Evolutionary conservation across 2,329 filamentous ascomycete genomes (phyloP).

Genomic region (Aspergillus brasiliensis): DNA sequence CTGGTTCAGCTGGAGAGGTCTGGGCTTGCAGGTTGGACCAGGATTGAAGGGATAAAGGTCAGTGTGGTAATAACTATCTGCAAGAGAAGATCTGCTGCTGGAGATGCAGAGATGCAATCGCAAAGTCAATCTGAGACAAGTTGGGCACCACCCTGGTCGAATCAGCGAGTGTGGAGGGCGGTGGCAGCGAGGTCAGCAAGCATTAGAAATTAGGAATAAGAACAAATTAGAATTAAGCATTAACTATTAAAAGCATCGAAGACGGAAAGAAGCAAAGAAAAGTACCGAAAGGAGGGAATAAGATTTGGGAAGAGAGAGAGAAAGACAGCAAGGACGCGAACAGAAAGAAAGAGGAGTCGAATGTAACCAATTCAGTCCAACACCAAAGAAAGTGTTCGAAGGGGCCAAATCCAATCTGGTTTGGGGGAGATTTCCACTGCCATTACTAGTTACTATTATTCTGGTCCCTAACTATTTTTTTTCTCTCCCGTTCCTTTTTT

Average conservation of each 20-base stretch:
- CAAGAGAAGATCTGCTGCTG: neutral
- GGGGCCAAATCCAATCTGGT: neutral
- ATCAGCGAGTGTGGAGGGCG: neutral
- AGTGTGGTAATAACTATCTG: constrained; percentile 5
- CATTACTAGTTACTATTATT: constrained; percentile 2
- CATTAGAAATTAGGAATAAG: neutral
- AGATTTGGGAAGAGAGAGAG: neutral
- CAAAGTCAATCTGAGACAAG: constrained; percentile 11
- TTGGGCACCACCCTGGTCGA: neutral
- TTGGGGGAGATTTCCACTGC: neutral
- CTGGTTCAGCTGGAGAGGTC: constrained; percentile 4
- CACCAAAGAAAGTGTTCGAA: neutral
- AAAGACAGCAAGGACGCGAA: neutral
- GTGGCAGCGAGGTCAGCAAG: neutral
- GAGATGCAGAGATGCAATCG: constrained; percentile 9
- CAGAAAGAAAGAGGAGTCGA: neutral
- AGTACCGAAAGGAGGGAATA: neutral
- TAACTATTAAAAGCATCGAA: constrained; percentile 1
- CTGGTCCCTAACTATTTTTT: neutral
- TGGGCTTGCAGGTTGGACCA: constrained; percentile 5
- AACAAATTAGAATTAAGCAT: constrained; percentile 5
- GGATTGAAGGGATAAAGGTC: constrained; percentile 9
- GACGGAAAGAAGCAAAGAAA: neutral
- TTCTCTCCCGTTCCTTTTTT: neutral
- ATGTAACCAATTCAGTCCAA: neutral